Percentiles rank a stretch among this genome's conserved stretches.
Evolutionary conservation across 805 yeast species (phyloP).

Genomic region (Millerago galiae): DNA sequence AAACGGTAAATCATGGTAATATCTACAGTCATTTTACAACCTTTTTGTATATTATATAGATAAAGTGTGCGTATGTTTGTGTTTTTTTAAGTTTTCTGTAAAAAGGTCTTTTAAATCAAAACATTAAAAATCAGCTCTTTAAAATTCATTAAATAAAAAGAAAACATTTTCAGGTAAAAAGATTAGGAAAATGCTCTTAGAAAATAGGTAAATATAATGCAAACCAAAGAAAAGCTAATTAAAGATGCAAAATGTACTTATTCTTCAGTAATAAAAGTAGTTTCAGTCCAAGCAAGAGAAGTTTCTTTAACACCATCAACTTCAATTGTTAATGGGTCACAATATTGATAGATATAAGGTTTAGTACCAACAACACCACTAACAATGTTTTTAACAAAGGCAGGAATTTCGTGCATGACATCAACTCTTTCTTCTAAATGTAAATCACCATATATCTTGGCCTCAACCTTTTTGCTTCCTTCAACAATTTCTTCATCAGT

Average conservation of each 20-base stretch:
- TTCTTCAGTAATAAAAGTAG: slow-evolving; percentile 59
- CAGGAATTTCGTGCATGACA: slow-evolving; percentile 96
- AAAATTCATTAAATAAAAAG: not conserved
- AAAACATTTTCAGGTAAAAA: not conserved
- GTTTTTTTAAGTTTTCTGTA: too few species aligned
- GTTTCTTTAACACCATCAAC: slow-evolving; percentile 39
- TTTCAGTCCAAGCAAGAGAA: slow-evolving; percentile 71
- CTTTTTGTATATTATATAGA: not conserved
- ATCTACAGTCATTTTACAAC: too few species aligned
- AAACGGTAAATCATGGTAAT: slow-evolving; percentile 3
- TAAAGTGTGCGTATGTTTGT: not conserved
- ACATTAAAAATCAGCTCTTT: too few species aligned
- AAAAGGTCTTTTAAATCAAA: too few species aligned
- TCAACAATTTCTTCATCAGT: slow-evolving; percentile 36
- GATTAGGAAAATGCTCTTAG: not conserved
- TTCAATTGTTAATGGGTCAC: slow-evolving; percentile 52
- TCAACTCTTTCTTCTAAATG: slow-evolving; percentile 83
- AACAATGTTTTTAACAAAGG: slow-evolving; percentile 86
- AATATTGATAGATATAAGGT: slow-evolving; percentile 94
- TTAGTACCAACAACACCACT: slow-evolving; percentile 93
- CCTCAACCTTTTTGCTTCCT: slow-evolving; percentile 34
- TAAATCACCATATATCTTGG: slow-evolving; percentile 55
- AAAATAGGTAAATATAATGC: not conserved
- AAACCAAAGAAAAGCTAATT: not conserved
- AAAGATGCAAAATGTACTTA: slow-evolving; percentile 5